Evolutionary conservation across 805 yeast species (phyloP).

Genomic region (Spathaspora hagerdaliae): DNA sequence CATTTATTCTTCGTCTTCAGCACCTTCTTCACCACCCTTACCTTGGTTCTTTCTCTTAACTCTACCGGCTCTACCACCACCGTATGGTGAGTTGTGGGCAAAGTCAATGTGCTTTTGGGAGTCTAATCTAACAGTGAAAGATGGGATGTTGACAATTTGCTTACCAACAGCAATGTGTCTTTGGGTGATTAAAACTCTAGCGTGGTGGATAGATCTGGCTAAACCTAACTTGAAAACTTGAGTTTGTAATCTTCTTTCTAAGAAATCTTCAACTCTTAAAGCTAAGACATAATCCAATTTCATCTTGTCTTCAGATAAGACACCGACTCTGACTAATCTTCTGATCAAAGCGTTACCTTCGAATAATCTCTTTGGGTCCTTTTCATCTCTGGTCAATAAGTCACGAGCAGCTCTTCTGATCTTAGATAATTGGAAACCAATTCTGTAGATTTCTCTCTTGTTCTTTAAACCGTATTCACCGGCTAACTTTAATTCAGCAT

Average conservation of each 20-base stretch:
- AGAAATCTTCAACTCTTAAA: slow-evolving; percentile 96
- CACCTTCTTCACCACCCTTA: slow-evolving; percentile 64
- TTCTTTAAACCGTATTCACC: slow-evolving; percentile 99
- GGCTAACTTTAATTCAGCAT: slow-evolving; percentile 97
- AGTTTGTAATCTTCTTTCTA: slow-evolving; percentile 99
- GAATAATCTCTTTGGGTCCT: slow-evolving; percentile 99
- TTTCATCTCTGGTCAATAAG: slow-evolving; percentile 98
- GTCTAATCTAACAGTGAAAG: slow-evolving; percentile 99
- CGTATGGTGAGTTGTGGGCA: slow-evolving; percentile 98
- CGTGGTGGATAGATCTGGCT: slow-evolving; percentile 99
- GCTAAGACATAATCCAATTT: slow-evolving; percentile 99
- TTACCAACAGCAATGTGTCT: slow-evolving; percentile 99
- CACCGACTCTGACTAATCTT: slow-evolving; percentile 99
- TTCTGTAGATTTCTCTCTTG: slow-evolving; percentile 99
- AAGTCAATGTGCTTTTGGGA: slow-evolving; percentile 99
- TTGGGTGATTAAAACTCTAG: slow-evolving; percentile 97
- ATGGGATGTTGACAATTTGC: slow-evolving; percentile 98
- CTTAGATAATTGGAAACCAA: slow-evolving; percentile 98
- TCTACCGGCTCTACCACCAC: slow-evolving; percentile 99
- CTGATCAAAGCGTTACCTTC: slow-evolving; percentile 99
- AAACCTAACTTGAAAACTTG: slow-evolving; percentile 99
- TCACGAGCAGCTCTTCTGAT: slow-evolving; percentile 99
- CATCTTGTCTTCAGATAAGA: slow-evolving; percentile 98
- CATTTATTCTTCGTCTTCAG: slow-evolving; percentile 68
- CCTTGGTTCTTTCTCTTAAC: slow-evolving; percentile 91